Percentiles rank a stretch among this genome's conserved stretches.
phyloP scores from a whole-genome alignment of 2,329 filamentous ascomycete species.

The Trichocomaceae sp. region DNA sequence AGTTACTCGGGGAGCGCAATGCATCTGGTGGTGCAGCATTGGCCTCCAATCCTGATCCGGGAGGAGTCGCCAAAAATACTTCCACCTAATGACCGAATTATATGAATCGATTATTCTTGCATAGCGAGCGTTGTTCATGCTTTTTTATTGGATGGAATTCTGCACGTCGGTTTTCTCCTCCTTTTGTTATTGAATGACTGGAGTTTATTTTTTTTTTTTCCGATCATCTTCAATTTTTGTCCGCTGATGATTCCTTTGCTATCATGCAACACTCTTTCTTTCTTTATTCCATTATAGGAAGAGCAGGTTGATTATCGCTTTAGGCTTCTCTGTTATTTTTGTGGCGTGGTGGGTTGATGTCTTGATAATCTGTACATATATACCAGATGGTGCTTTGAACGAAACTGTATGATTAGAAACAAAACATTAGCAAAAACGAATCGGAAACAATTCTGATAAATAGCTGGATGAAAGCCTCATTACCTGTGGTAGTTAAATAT shows the following conservation, averaged over 20 bases:
- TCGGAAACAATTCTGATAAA: slow-evolving; percentile 2
- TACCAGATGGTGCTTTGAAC: slow-evolving; percentile 19
- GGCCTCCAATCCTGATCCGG: slow-evolving; percentile 27
- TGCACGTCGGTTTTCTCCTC: slow-evolving; percentile 13
- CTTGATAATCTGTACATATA: slow-evolving; percentile 35
- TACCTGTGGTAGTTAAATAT: slow-evolving; percentile 17
- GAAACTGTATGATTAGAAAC: slow-evolving; percentile 32
- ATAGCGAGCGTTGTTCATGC: slow-evolving; percentile 2
- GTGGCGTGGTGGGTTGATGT: slow-evolving; percentile 1
- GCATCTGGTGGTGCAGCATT: slow-evolving; percentile 21
- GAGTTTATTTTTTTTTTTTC: not conserved
- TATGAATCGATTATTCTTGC: slow-evolving; percentile 17
- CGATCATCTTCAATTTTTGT: slow-evolving; percentile 6
- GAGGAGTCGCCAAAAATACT: slow-evolving; percentile 22
- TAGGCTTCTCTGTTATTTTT: not conserved
- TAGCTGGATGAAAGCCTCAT: not conserved
- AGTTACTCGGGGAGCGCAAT: slow-evolving; percentile 31
- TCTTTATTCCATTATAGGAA: not conserved
- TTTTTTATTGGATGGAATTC: slow-evolving; percentile 5
- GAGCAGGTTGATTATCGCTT: not conserved
- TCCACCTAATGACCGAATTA: slow-evolving; percentile 21
- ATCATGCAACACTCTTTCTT: not conserved
- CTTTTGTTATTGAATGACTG: slow-evolving; percentile 8
- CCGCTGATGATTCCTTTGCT: not conserved
- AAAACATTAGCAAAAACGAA: slow-evolving; percentile 27